Percentiles rank a stretch among this genome's conserved stretches.
Evolutionary conservation across 306 rosid genomes (phyloP).

Genomic region (Glycine tomentella): DNA sequence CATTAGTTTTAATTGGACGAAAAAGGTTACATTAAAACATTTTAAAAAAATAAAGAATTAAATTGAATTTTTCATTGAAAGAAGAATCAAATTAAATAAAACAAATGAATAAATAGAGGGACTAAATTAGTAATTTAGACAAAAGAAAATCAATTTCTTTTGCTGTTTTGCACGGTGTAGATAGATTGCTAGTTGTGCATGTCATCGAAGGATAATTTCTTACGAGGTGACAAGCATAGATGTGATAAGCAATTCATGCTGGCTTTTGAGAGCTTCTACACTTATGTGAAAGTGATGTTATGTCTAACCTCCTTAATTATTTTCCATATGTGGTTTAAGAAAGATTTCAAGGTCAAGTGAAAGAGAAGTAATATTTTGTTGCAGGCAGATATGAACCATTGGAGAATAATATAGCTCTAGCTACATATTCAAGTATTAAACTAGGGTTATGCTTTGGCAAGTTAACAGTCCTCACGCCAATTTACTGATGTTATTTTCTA

Average conservation of each 20-base stretch:
- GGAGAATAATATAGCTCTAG: neutral
- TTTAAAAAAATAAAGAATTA: no score
- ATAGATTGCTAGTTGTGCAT: neutral
- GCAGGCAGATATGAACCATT: neutral
- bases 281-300: neutral
- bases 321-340: neutral
- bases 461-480: no score
- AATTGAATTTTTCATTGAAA: no score
- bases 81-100: no score
- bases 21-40: no score
- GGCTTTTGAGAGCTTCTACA: neutral
- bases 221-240: neutral
- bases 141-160: neutral
- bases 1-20: no score
- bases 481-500: no score
- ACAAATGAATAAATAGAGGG: no score
- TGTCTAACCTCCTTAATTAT: neutral
- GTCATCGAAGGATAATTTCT: neutral
- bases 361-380: neutral
- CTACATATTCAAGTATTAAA: no score
- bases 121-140: no score
- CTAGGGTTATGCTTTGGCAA: no score
- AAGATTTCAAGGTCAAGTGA: neutral
- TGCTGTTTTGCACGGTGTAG: neutral
- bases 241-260: slow-evolving; percentile 8